Conservation (phyloP, 148 eudicot genomes). For the Simmondsia chinensis region DNA sequence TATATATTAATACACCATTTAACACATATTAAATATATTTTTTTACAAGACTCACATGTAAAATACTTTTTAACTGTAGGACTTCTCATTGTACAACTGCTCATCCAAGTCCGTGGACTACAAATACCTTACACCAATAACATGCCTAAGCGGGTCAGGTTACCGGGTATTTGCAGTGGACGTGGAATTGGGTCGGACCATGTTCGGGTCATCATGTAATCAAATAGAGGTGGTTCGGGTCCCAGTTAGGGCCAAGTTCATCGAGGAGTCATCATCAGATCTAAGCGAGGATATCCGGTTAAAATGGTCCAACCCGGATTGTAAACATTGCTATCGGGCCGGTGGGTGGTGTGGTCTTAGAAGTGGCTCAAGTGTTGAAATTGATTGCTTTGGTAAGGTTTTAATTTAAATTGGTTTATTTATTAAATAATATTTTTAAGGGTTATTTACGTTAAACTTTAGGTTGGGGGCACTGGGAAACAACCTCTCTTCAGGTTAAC, state of each 20-base stretch:
- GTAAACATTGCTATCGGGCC: constrained; percentile 27
- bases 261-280: constrained; percentile 16
- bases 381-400: constrained; percentile 27
- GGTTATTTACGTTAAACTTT: neutral
- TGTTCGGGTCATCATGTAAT: constrained; percentile 9
- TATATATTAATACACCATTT: too few species aligned
- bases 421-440: neutral
- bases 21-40: too few species aligned
- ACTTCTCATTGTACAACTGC: constrained; percentile 26
- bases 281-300: constrained; percentile 25
- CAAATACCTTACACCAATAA: constrained; percentile 23
- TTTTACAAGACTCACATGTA: too few species aligned
- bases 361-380: constrained; percentile 11
- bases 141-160: constrained; percentile 27
- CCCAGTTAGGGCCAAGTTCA: constrained; percentile 17
- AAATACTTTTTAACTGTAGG: too few species aligned
- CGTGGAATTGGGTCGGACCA: neutral
- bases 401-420: too few species aligned
- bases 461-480: too few species aligned
- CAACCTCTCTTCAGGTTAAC: too few species aligned
- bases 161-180: constrained; percentile 33
- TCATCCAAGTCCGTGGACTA: neutral
- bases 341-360: constrained; percentile 30
- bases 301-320: constrained; percentile 29
- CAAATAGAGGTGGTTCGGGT: constrained; percentile 16